phyloP scores from a whole-genome alignment of 2,329 filamentous ascomycete species.

The Cercospora sesami region DNA sequence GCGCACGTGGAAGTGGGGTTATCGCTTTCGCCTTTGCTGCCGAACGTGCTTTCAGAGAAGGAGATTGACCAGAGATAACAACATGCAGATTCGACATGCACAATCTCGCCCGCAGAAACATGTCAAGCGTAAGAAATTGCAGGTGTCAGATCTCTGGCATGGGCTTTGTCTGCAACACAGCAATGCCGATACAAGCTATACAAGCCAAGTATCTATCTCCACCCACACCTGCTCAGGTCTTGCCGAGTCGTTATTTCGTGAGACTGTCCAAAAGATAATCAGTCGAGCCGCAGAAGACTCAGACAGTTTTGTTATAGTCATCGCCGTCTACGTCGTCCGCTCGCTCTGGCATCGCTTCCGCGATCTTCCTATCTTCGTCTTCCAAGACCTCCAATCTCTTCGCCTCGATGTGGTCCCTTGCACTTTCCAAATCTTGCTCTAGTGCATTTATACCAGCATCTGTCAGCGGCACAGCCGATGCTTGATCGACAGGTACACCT shows the following conservation, averaged over 20 bases:
- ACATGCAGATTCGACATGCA: background rate
- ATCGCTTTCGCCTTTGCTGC: background rate
- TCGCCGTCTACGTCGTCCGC: constrained; percentile 51
- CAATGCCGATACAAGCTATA: background rate
- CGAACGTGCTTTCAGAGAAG: background rate
- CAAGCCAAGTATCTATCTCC: background rate
- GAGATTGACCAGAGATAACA: background rate
- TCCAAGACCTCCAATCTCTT: constrained; percentile 46
- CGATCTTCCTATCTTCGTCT: constrained; percentile 37
- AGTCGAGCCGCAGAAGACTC: constrained; percentile 15
- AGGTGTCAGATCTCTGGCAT: background rate
- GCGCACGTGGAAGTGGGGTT: background rate
- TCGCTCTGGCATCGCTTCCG: constrained; percentile 47
- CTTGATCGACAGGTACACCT: constrained; percentile 11
- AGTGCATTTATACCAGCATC: constrained; percentile 31
- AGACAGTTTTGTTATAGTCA: constrained; percentile 51
- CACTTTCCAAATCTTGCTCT: constrained; percentile 44
- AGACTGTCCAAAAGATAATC: background rate
- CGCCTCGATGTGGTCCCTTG: constrained; percentile 43
- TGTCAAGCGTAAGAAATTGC: background rate
- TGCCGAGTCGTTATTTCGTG: background rate
- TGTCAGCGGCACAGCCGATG: constrained; percentile 14
- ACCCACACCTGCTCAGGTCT: background rate
- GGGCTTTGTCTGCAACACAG: background rate
- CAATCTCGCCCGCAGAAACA: background rate